Percentiles rank a stretch among this genome's conserved stretches.
Evolutionary conservation across 352 stramenopile genomes (phyloP).

Genomic region (Chrysophaeum taylorii): DNA sequence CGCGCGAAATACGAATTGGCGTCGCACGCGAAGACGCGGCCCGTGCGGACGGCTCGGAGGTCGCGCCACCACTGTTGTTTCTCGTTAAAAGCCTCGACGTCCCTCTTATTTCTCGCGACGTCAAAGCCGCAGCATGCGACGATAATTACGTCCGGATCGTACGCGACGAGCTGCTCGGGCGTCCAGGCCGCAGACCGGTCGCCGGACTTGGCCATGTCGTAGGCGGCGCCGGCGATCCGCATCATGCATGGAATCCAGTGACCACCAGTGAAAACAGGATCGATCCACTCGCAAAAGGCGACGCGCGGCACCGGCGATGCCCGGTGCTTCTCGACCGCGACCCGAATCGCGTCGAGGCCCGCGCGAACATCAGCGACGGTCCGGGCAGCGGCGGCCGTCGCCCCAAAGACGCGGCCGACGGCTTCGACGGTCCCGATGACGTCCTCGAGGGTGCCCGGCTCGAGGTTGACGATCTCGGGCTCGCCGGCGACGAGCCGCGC

Average conservation of each 20-base stretch:
- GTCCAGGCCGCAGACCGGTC: slow-evolving; percentile 4
- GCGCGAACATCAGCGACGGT: not conserved
- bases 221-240: slow-evolving; percentile 21
- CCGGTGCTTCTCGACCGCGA: not conserved
- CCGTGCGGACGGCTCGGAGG: slow-evolving; percentile 27
- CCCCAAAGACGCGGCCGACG: slow-evolving; percentile 35
- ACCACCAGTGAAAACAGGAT: slow-evolving; percentile 46
- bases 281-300: slow-evolving; percentile 25
- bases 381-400: too few species aligned
- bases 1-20: slow-evolving; percentile 50
- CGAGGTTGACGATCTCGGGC: slow-evolving; percentile 20
- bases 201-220: slow-evolving; percentile 8
- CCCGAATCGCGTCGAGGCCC: not conserved
- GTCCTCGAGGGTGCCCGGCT: slow-evolving; percentile 30
- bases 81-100: slow-evolving; percentile 19
- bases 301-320: not conserved
- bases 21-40: slow-evolving; percentile 41
- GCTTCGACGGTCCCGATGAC: slow-evolving; percentile 33
- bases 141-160: slow-evolving; percentile 45
- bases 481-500: not conserved
- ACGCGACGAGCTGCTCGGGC: slow-evolving; percentile 28
- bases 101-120: slow-evolving; percentile 39
- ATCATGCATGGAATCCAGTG: slow-evolving; percentile 53
- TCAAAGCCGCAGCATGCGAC: slow-evolving; percentile 53
- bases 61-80: slow-evolving; percentile 24